Evolutionary conservation across 2,329 filamentous ascomycete species (phyloP), one percentile per base, ranked within the genome.

Genomic region (Fusarium kyushuense): DNA sequence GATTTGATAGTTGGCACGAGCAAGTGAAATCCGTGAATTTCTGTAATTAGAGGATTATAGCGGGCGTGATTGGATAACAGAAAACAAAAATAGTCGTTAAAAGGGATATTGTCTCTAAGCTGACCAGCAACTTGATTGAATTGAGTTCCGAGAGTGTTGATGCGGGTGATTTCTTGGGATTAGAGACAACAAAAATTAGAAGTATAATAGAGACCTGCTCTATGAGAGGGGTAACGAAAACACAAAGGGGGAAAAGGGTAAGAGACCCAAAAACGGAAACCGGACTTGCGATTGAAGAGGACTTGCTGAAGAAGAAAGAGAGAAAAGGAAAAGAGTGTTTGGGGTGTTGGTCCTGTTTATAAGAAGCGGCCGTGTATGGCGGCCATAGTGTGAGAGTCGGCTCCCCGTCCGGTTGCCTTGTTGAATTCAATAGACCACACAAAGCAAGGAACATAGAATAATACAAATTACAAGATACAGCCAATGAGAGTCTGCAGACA

Each of bases 221-320:
- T 80, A 79, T 55, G 72, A 54, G 67, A 54, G 68, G 73, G 73
- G 35, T 12, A 76, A 77, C 77, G 78, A 78, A 75, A 78, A 79
- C 59, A 78, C 76, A 73, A 77, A 74, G 75, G 74, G 70, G 71
- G 73, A 79, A 76, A 16, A 78, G 76, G 75, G 77, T 75, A 76
- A 76, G 77, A 80, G 61, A 69, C 71, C 70, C 55, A 69, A 71
- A 76, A 77, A 74, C 77, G 83, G 84, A 87, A 83, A 79, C 41
- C 80, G 84, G 82, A 82, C 84, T 84, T 84, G 76, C 79, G 78
- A 74, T 76, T 81, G 84, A 84, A 70, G 79, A 83, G 76, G 82
- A 83, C 89, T 91, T 91, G 89, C 89, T 90, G 84, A 84, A 84
- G 88, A 81, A 80, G 79, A 82, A 38, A 19, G n/a, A 38, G 32